These are phyloP conservation scores for Exophiala sp. DNA, from an alignment of 2,329 filamentous ascomycete genomes.

Conservation along the genomic window DNA sequence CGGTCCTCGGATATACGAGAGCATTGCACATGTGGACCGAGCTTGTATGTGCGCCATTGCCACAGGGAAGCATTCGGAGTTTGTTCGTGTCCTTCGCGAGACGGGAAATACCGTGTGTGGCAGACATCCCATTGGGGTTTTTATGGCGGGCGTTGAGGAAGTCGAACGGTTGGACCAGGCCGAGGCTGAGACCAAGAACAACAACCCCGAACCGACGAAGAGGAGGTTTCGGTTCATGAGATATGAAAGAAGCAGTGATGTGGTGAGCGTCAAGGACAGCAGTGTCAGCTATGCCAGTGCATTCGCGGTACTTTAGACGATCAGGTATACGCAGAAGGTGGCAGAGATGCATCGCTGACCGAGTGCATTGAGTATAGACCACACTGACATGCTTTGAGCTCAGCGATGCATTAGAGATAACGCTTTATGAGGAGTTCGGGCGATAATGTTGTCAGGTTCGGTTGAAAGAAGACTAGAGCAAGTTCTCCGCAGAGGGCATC, in stretches of 20 bases:
- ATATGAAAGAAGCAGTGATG: constrained; percentile 80
- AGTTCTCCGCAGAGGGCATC: too few species aligned
- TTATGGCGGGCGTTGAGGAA: constrained; percentile 79
- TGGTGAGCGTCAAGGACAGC: constrained; percentile 61
- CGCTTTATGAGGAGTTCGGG: too few species aligned
- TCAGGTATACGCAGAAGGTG: too few species aligned
- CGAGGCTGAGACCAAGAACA: constrained; percentile 16
- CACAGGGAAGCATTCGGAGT: constrained; percentile 63
- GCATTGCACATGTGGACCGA: constrained; percentile 72
- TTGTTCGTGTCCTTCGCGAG: constrained; percentile 60
- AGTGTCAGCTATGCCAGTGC: constrained; percentile 96
- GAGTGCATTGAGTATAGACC: too few species aligned
- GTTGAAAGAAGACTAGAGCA: too few species aligned
- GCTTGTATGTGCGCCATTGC: constrained; percentile 80
- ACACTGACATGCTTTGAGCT: too few species aligned
- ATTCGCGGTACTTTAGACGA: constrained; percentile 64
- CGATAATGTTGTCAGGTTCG: too few species aligned
- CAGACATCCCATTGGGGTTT: constrained; percentile 85
- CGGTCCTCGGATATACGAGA: constrained; percentile 65
- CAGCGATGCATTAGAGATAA: too few species aligned
- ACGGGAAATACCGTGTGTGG: constrained; percentile 93
- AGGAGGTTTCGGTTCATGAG: constrained; percentile 68
- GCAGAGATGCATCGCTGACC: too few species aligned
- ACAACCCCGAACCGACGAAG: constrained; percentile 20
- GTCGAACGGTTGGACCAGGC: constrained; percentile 39